Percentiles rank a stretch among this genome's conserved stretches.
Evolutionary conservation across 2,329 filamentous ascomycete species (phyloP).

Genomic region (Claviceps maximensis): DNA sequence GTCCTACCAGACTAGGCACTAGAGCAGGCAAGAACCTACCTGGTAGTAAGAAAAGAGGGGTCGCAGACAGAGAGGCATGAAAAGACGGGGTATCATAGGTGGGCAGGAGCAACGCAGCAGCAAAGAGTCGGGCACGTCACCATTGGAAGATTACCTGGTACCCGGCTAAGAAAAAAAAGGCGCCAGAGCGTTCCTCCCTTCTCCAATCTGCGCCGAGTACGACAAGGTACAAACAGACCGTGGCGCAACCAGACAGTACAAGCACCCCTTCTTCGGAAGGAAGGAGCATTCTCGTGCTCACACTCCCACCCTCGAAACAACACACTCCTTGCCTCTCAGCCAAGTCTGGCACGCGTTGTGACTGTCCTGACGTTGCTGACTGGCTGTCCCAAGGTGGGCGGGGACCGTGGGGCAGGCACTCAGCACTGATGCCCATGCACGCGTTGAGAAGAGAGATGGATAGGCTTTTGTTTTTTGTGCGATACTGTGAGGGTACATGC

Average conservation of each 20-base stretch:
- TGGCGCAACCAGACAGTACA: not conserved
- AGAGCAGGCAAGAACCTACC: too few species aligned
- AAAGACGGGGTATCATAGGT: not conserved
- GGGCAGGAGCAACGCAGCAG: not conserved
- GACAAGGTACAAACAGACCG: not conserved
- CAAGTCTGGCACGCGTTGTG: not conserved
- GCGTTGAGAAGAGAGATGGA: constrained; percentile 12
- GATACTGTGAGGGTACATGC: constrained; percentile 27
- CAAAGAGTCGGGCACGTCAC: not conserved
- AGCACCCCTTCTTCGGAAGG: not conserved
- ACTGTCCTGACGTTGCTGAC: not conserved
- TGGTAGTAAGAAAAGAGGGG: not conserved
- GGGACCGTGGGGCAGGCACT: not conserved
- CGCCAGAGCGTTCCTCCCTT: not conserved
- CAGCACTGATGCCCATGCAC: too few species aligned
- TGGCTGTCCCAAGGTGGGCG: not conserved
- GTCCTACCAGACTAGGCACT: too few species aligned
- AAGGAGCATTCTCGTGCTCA: not conserved
- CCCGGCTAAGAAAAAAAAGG: too few species aligned
- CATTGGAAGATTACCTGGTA: too few species aligned
- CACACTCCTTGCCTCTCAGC: not conserved
- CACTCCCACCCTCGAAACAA: not conserved
- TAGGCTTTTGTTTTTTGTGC: too few species aligned
- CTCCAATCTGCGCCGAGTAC: not conserved
- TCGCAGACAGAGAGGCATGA: not conserved